Conservation (phyloP, 2,329 filamentous ascomycete genomes). For the Colletotrichum kahawae region DNA sequence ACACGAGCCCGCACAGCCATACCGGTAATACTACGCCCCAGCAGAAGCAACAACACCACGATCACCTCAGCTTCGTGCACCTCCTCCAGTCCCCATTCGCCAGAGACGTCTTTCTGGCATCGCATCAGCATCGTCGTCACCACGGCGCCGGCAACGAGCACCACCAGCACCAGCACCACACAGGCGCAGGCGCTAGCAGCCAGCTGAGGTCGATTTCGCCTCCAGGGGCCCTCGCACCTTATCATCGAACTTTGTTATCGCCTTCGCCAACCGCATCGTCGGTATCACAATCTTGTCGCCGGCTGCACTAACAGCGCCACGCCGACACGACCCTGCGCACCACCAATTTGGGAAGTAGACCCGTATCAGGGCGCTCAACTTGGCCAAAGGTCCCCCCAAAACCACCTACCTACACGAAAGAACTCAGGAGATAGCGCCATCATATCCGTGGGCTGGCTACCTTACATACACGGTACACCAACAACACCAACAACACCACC, state of each 20-base stretch:
- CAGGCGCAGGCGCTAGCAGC: neutral
- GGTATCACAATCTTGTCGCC: constrained; percentile 13
- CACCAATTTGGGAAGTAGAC: constrained; percentile 5
- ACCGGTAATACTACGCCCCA: neutral
- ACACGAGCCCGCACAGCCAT: constrained; percentile 13
- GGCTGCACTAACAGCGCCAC: constrained; percentile 13
- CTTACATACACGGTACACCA: neutral
- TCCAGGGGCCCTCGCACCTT: neutral
- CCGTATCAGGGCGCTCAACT: neutral
- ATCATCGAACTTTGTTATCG: constrained; percentile 13
- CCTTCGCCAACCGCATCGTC: constrained; percentile 13
- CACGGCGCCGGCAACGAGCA: neutral
- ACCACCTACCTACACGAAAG: neutral
- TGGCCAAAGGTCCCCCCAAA: neutral
- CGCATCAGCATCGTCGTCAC: constrained; percentile 8
- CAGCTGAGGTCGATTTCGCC: constrained; percentile 13
- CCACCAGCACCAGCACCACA: neutral
- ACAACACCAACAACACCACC: neutral
- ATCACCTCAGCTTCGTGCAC: constrained; percentile 1
- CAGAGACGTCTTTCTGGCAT: constrained; percentile 1
- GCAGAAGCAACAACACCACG: neutral
- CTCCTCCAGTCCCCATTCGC: neutral
- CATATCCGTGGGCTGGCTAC: neutral
- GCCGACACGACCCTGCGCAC: constrained; percentile 16
- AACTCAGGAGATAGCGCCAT: constrained; percentile 5